Evolutionary conservation across 441 rosid species (phyloP), one percentile per base, ranked within the genome.

Genomic region (Iberis amara): DNA sequence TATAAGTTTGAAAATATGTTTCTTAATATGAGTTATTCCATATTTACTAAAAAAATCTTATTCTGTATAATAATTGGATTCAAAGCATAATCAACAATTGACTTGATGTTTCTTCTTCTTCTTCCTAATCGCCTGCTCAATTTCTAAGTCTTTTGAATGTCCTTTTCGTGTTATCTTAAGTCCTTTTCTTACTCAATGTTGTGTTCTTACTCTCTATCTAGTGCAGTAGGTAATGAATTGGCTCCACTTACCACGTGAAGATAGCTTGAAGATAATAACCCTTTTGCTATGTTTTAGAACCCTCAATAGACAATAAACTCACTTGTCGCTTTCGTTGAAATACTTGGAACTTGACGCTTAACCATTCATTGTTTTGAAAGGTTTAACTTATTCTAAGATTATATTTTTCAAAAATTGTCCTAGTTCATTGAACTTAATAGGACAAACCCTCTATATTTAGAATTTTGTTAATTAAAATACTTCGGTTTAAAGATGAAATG

Each of bases 201-300:
- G n/a, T n/a, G n/a, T n/a, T 66, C 47, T 66, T 66, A 33, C 10
- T 59, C 47, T 45, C 60, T 53, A 59, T 51, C 49, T 65, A 65
- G 69, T 66, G 66, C 56, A 59, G 70, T 66, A 11, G 57, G 65
- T 66, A 39, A 47, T 60, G 65, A 53, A 40, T 27, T 66, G 61
- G 65, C 65, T 59, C 70, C 70, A 66, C 70, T 66, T 66, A 47
- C 65, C 69, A 66, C 56, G 61, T 66, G 65, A 53, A 28, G 50
- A 55, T 47, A 63, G 62, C 51, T 55, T 63, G 35, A 55, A 50
- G 44, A n/a, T n/a, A n/a, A 50, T 51, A 47, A 26, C 38, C 18
- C 21, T 6, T 47, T 52, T 59, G 52, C 18, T 59, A 45, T 46
- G 60, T 59, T 46, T 3, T 47, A 58, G 58, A 52, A 51, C 59